A percentile compares a stretch with the other conserved stretches of the same genome.
phyloP scores from a whole-genome alignment of 2,329 filamentous ascomycete genomes.

The Lizonia empirigonia region DNA sequence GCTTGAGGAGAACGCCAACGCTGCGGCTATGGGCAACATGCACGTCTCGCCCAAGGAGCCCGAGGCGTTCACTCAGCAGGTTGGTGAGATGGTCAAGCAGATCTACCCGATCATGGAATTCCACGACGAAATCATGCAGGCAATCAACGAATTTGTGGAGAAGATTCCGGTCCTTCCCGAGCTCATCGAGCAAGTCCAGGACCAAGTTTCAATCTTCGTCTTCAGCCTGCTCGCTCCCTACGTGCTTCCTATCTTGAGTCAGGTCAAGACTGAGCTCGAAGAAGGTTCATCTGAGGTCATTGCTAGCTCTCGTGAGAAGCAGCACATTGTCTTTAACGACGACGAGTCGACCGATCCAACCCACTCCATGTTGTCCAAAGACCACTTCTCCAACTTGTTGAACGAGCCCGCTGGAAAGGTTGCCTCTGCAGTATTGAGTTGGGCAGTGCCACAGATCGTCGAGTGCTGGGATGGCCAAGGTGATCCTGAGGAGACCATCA shows the following conservation, averaged over 20 bases:
- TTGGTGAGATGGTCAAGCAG: slow-evolving; percentile 74
- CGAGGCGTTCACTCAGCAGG: slow-evolving; percentile 81
- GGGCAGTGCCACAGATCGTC: slow-evolving; percentile 90
- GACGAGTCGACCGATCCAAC: slow-evolving; percentile 80
- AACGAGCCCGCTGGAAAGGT: slow-evolving; percentile 88
- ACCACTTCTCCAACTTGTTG: slow-evolving; percentile 88
- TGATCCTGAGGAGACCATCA: slow-evolving; percentile 72
- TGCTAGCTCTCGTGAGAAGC: slow-evolving; percentile 79
- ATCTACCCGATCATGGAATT: slow-evolving; percentile 90
- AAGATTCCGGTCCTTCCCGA: slow-evolving; percentile 85
- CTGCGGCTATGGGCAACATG: slow-evolving; percentile 76
- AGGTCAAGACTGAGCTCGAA: slow-evolving; percentile 85
- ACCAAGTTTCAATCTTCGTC: slow-evolving; percentile 86
- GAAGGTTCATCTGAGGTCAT: slow-evolving; percentile 89
- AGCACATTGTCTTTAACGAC: slow-evolving; percentile 84
- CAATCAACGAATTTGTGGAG: slow-evolving; percentile 77
- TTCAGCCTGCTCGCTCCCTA: slow-evolving; percentile 92
- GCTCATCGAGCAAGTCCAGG: slow-evolving; percentile 82
- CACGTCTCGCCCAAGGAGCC: slow-evolving; percentile 77
- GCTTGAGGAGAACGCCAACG: slow-evolving; percentile 75
- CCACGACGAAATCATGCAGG: slow-evolving; percentile 86
- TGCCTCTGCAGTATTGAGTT: slow-evolving; percentile 77
- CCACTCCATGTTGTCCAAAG: slow-evolving; percentile 94
- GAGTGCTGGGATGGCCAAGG: slow-evolving; percentile 82
- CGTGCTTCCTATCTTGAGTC: slow-evolving; percentile 80